These are phyloP conservation scores for Porpolomopsis calyptriformis DNA, from an alignment of 768 basidiomycete genomes.

Conservation along the genomic window DNA sequence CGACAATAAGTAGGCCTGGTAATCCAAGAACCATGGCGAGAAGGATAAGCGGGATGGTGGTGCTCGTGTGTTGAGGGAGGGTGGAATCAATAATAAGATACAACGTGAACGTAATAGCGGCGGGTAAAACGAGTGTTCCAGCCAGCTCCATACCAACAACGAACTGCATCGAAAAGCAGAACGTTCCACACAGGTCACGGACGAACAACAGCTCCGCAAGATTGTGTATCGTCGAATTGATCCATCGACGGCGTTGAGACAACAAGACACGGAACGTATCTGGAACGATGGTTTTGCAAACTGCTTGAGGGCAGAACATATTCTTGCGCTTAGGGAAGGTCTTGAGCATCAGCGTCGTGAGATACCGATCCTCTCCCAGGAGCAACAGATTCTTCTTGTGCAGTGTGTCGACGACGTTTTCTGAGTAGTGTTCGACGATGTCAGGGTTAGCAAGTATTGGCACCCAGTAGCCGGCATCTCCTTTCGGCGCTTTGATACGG, in stretches of 20 bases:
- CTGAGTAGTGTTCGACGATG: slow-evolving; percentile 97
- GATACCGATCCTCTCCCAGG: slow-evolving; percentile 97
- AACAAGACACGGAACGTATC: slow-evolving; percentile 91
- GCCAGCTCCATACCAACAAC: slow-evolving; percentile 97
- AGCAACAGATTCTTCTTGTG: slow-evolving; percentile 99
- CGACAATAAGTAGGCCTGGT: slow-evolving; percentile 88
- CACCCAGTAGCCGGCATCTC: slow-evolving; percentile 92
- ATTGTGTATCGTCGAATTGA: slow-evolving; percentile 98
- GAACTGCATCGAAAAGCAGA: slow-evolving; percentile 99
- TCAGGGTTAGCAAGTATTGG: slow-evolving; percentile 98
- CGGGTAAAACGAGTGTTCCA: slow-evolving; percentile 92
- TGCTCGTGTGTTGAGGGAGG: slow-evolving; percentile 68
- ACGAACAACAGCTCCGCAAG: slow-evolving; percentile 90
- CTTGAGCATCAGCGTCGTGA: slow-evolving; percentile 94
- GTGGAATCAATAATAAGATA: slow-evolving; percentile 85
- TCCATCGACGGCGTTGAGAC: slow-evolving; percentile 97
- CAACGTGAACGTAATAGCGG: slow-evolving; percentile 93
- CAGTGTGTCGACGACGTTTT: slow-evolving; percentile 97
- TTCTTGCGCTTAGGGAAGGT: slow-evolving; percentile 99
- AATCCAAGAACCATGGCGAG: slow-evolving; percentile 93
- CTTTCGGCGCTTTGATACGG: slow-evolving; percentile 98
- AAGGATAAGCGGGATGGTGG: slow-evolving; percentile 84
- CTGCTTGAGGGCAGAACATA: slow-evolving; percentile 96
- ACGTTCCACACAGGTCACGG: slow-evolving; percentile 96
- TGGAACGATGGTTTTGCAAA: slow-evolving; percentile 97